Evolutionary conservation across 2,329 filamentous ascomycete species (phyloP), one percentile per base, ranked within the genome.

Genomic region (Setomelanomma holmii): DNA sequence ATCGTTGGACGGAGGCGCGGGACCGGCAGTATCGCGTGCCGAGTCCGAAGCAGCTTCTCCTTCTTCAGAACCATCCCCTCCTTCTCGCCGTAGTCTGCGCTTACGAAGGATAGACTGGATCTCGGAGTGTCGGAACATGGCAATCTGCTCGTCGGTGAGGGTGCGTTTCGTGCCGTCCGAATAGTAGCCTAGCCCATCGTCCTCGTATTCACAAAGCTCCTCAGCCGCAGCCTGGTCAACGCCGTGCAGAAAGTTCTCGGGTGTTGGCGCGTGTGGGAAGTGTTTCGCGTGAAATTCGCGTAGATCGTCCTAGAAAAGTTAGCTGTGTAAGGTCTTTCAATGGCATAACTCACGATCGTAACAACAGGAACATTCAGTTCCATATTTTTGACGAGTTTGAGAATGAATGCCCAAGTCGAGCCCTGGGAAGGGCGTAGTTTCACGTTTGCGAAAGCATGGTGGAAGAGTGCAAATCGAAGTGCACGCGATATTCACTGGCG

Each of bases 51-150:
- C 40, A 30, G 44, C 38, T 21, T 57, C 54, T 43, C 51, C 54
- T 17, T 55, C 53, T 12, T 63, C 62, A 8, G 51, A 57, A 8
- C 47, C n/a, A 27, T 66, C 53, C 3, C 56, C 60, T 2, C 56
- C 58, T 38, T 71, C 71, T 19, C 62, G 52, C 22, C 42, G 58
- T 10, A 61, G 53, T 23, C 63, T 61, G 12, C 68, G 67, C 52
- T 68, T 64, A 47, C 67, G 69, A 16, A 90, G 78, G 34, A 96
- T 78, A 11, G 84, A 76, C 67, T 95, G 87, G 19, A 96, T 83
- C 74, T 98, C 93, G 2, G 90, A 93, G 69, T 96, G 91, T 55
- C 93, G 84, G 72, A 97, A 97, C 55, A 96, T 93, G 46, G 86
- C 85, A 62, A 97, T 91, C 78, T 97, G 90, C 63, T 92, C 90